Percentiles rank a stretch among this genome's conserved stretches.
Conservation (phyloP, 2,329 filamentous ascomycete genomes). For the Aspergillus udagawae region DNA sequence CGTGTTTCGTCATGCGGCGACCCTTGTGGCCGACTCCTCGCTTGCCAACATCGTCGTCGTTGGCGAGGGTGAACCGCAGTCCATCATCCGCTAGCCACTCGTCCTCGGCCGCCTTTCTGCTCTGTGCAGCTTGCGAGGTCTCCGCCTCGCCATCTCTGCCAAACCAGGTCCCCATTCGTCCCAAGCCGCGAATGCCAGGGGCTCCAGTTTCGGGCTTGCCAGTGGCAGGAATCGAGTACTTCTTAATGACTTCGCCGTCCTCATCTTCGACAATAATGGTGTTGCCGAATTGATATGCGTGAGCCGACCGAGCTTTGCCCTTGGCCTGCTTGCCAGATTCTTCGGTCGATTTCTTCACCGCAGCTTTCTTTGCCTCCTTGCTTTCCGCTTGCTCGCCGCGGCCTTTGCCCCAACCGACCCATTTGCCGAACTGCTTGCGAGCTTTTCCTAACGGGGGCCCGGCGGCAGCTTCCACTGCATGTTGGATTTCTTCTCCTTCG, state of each 20-base stretch:
- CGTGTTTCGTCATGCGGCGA: constrained; percentile 59
- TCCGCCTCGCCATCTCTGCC: constrained; percentile 34
- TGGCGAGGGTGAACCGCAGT: constrained; percentile 59
- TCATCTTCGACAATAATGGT: constrained; percentile 69
- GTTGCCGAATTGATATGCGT: constrained; percentile 65
- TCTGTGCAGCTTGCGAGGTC: constrained; percentile 25
- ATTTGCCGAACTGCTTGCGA: constrained; percentile 46
- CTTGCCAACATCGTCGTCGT: constrained; percentile 33
- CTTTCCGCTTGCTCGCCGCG: constrained; percentile 11
- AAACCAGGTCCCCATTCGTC: constrained; percentile 60
- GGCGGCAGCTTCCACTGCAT: constrained; percentile 34
- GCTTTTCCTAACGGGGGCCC: constrained; percentile 36
- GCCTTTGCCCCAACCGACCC: constrained; percentile 40
- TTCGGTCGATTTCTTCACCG: constrained; percentile 16
- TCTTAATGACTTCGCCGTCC: constrained; percentile 65
- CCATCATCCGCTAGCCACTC: constrained; percentile 45
- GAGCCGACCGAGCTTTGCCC: constrained; percentile 51
- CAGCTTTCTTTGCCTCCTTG: constrained; percentile 25
- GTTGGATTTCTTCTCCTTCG: constrained; percentile 40
- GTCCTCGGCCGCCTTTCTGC: constrained; percentile 25
- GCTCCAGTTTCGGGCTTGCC: constrained; percentile 28
- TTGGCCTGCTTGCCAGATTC: constrained; percentile 19
- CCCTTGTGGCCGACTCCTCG: constrained; percentile 45
- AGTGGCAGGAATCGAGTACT: constrained; percentile 57
- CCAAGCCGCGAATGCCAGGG: constrained; percentile 49